Percentiles rank a stretch among this genome's conserved stretches.
These are phyloP conservation scores for Blepharisma japonicum DNA, from an alignment of 73 alveolate genomes.

Conservation along the genomic window DNA sequence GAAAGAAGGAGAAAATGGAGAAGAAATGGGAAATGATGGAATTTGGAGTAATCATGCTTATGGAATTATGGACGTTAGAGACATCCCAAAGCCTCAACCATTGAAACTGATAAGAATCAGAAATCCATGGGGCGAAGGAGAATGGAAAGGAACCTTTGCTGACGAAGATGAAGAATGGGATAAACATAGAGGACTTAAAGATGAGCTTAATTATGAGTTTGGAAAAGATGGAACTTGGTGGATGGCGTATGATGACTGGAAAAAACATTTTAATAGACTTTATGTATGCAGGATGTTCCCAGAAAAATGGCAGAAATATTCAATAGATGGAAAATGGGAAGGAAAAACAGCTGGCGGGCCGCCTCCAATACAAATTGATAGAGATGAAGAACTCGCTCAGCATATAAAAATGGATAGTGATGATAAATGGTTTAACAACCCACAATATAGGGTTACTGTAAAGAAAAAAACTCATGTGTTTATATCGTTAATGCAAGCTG, in stretches of 20 bases:
- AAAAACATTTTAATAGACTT: conserved; percentile 84
- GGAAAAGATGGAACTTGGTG: conserved; percentile 99
- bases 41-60: conserved; percentile 89
- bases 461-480: conserved; percentile 88
- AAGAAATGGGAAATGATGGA: conserved; percentile 95
- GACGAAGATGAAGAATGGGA: conserved; percentile 99
- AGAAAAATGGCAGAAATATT: conserved; percentile 89
- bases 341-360: conserved; percentile 98
- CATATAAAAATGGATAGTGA: conserved; percentile 86
- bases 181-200: conserved; percentile 95
- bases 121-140: conserved; percentile 99
- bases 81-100: conserved; percentile 64
- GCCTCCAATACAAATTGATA: conserved; percentile 79
- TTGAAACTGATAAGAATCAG: conserved; percentile 89
- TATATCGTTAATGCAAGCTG: conserved; percentile 95
- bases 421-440: conserved; percentile 98
- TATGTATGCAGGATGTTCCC: conserved; percentile 98
- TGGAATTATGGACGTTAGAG: conserved; percentile 94
- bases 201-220: conserved; percentile 88
- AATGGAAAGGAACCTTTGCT: conserved; percentile 97
- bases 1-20: conserved; percentile 92
- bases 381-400: conserved; percentile 64
- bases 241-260: conserved; percentile 98
- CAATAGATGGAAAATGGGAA: conserved; percentile 93
- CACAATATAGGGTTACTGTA: conserved; percentile 90